Evolutionary conservation across 2,329 filamentous ascomycete genomes (phyloP), one percentile per base, ranked within the genome.

Genomic region (Huntiella savannae): DNA sequence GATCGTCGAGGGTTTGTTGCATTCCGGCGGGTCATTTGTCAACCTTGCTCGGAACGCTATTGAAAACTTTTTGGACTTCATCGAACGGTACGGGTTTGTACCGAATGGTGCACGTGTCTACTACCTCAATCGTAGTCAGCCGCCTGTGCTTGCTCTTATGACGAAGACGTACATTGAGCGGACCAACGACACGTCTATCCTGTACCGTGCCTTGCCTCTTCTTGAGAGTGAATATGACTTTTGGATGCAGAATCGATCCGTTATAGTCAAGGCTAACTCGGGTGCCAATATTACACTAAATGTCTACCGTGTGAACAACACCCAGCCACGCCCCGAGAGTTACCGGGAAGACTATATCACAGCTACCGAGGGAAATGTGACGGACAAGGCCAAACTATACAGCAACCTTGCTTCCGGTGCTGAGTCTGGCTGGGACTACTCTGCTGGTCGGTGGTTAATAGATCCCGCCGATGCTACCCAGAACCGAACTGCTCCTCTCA

Each of bases 111-210:
- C 73, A n/a, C 65, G 77, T 11, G 54, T 72, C 19, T 80, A 82
- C 62, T 82, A 80, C 53, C 64, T 79, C 46, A 79, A 81, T 56
- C 68, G 77, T 28, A 79, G 75, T 2, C 77, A 81, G 58, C 77
- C 77, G 13, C 77, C 77, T 1, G 57, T 82, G 40, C 60, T 82
- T 44, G 65, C 77, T 1, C 71, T 75, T 57, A 82, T 82, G 77
- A 69, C 81, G 45, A 70, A 69, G 52, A 59, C 66, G 11, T 82
- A 81, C 52, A 60, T 81, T 33, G 68, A 78, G 49, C 69, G 78
- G 55, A 79, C 76, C 22, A 71, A 77, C 41, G 76, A 82, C 54
- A 71, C 68, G 0, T 68, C 64, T 40, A 68, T 62, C 17, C 61
- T 81, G 0, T 64, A 72, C 13, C 66, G 74, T 4, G 76, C 76